phyloP scores from a whole-genome alignment of 495 filamentous ascomycete species.

The Hypoxylon lienhwacheense region DNA sequence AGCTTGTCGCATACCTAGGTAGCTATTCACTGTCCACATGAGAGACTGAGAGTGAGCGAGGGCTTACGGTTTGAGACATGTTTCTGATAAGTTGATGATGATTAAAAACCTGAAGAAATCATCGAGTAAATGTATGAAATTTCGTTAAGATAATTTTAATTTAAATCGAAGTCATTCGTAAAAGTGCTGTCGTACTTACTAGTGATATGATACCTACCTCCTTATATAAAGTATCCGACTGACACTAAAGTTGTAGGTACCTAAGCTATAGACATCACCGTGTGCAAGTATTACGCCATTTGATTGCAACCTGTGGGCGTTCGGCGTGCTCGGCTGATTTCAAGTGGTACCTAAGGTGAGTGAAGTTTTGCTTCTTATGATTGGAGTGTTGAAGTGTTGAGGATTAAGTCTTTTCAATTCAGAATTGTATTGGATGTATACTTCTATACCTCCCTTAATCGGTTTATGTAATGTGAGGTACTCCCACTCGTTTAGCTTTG shows the following conservation, averaged over 20 bases:
- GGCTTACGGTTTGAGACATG: slow-evolving; percentile 26
- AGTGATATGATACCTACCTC: too few species aligned
- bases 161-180: too few species aligned
- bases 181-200: too few species aligned
- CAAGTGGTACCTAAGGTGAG: not conserved
- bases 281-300: slow-evolving; percentile 15
- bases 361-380: slow-evolving; percentile 11
- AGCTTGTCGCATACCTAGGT: slow-evolving; percentile 2
- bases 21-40: too few species aligned
- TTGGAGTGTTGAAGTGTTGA: slow-evolving; percentile 1
- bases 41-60: not conserved
- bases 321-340: not conserved
- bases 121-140: not conserved
- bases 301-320: not conserved
- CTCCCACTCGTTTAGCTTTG: too few species aligned
- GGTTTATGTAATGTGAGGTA: too few species aligned
- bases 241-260: not conserved
- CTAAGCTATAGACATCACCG: not conserved
- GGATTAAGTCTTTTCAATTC: too few species aligned
- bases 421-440: too few species aligned
- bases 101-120: not conserved
- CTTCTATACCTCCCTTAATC: too few species aligned
- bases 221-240: too few species aligned
- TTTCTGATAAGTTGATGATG: slow-evolving; percentile 2
- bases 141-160: not conserved